Evolutionary conservation across 495 filamentous ascomycete genomes (phyloP), one percentile per base, ranked within the genome.

Genomic region (Parathielavia appendiculata): DNA sequence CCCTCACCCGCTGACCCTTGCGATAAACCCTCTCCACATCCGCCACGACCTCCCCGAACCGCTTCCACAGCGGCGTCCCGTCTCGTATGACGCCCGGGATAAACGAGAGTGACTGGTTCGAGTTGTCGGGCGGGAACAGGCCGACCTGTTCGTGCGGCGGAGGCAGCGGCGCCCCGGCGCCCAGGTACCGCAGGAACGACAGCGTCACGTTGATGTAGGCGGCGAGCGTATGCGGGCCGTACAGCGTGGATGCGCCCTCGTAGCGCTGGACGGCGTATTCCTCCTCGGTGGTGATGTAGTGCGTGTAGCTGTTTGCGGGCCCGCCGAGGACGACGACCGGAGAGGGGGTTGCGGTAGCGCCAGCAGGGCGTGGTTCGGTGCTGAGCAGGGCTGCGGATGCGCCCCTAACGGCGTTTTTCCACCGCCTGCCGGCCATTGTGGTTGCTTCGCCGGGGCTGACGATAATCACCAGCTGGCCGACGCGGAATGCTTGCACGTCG

Each of bases 171-270:
- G 67, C 69, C 34, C 73, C 69, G 34, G 76, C 70, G 41, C 78
- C 66, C 7, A 98, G 81, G 65, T 88, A 89, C 2, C 83, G 83
- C 5, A 96, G 76, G 62, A 85, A 83, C 9, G 81, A 81, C 36
- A 87, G 77, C 6, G 89, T 93, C 36, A 92, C 73, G 68, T 95
- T 90, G 71, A 98, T 87, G 73, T 96, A 92, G 1, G 91, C 92
- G 39, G 90, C 86, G 6, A 97, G 79, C 19, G 90, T 95, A 66
- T 92, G 85, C n/a, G 89, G 90, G 0, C 93, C 93, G 72, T 95
- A 96, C 30, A 97, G 83, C 5, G 93, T 98, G 26, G 89, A 95
- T 16, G 91, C 93, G 50, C 93, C 93, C 74, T 98, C 93, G 72
- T 97, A 97, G 49, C 93, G 85, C 71, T 98, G 93, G 54, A 92